Base-by-base conservation (phyloP, 257 asterid species). In the Solanum pinnatisectum region DNA sequence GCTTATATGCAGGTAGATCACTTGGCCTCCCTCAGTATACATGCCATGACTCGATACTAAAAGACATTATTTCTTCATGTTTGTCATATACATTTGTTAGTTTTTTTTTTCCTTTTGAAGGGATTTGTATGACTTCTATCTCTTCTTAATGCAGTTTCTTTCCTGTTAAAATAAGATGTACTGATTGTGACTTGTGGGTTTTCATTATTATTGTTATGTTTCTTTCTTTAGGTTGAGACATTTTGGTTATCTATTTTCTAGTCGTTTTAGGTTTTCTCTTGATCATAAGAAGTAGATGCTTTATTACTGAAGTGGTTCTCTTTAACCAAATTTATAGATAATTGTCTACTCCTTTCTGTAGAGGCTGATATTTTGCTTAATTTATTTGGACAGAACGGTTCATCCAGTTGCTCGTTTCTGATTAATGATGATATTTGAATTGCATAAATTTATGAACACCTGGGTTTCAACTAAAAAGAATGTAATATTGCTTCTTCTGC, bases 1-100 rank as follows among this genome's bases (percentile, higher is more conserved):
- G 98, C 98, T 76, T 96, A 90, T 87, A 96, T 96, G 98, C 98
- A 96, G 98, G 98, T 95, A 92, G 52, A 60, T 65, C 30, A 39
- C 89, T 90, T 89, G 70, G 30, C 44, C 84, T 49, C 85, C 85
- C 27, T 49, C 56, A 63, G 16, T 63, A 13, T 59, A 63, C 37
- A 84, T 63, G 87, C 60, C 76, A 63, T 36, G 78, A 84, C 25
- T 84, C 10, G 14, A 68, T 40, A 71, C 39, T 32, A 27, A 27
- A n/a, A 23, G 39, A 39, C 25, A 67, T 84, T 65, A 60, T 32
- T n/a, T 35, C 40, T 40, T 40, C 87, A 11, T 67, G 81, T 85
- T 42, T 67, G 70, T 49, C 70, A 30, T 30, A 49, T 82, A 30
- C 70, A 49, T 82, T 82, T 46, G 32, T 49, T 49, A 46, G 11